phyloP scores from a whole-genome alignment of 129 eudicot genomes.

The Helichrysum umbraculigerum region DNA sequence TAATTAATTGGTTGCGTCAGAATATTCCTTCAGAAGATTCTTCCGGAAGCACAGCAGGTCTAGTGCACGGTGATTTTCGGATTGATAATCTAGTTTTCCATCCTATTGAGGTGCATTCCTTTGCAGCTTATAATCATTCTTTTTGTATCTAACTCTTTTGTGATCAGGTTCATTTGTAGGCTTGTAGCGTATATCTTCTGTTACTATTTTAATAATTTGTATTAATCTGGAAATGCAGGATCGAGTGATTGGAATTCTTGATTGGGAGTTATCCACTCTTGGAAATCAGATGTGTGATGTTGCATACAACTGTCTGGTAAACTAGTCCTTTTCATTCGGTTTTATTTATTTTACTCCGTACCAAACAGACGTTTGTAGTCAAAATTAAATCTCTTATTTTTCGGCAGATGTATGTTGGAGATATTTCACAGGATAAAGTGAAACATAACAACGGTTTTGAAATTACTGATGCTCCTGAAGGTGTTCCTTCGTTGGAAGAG shows the following conservation, averaged over 20 bases:
- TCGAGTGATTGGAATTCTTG: conserved; percentile 93
- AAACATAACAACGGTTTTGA: conserved; percentile 62
- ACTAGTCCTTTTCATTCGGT: conserved; percentile 16
- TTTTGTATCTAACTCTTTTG: conserved; percentile 1
- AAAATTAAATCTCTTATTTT: background rate
- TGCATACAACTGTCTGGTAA: conserved; percentile 92
- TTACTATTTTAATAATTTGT: conserved; percentile 7
- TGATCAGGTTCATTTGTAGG: background rate
- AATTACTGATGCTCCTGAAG: conserved; percentile 64
- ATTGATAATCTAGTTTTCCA: conserved; percentile 96
- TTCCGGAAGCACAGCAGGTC: conserved; percentile 67
- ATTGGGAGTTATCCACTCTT: conserved; percentile 96
- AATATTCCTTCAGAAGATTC: conserved; percentile 91
- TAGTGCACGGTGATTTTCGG: conserved; percentile 98
- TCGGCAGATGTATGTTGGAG: conserved; percentile 66
- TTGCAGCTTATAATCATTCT: background rate
- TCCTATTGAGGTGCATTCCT: conserved; percentile 67
- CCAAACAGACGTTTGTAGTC: background rate
- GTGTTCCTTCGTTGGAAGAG: conserved; percentile 81
- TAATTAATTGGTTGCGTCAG: conserved; percentile 70
- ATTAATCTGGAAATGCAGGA: conserved; percentile 53
- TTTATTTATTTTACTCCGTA: background rate
- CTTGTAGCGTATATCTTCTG: background rate
- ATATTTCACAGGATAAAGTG: conserved; percentile 48
- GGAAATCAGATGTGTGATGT: conserved; percentile 99